phyloP scores from a whole-genome alignment of 202 grass and related monocot species.

The Eragrostis tef region DNA sequence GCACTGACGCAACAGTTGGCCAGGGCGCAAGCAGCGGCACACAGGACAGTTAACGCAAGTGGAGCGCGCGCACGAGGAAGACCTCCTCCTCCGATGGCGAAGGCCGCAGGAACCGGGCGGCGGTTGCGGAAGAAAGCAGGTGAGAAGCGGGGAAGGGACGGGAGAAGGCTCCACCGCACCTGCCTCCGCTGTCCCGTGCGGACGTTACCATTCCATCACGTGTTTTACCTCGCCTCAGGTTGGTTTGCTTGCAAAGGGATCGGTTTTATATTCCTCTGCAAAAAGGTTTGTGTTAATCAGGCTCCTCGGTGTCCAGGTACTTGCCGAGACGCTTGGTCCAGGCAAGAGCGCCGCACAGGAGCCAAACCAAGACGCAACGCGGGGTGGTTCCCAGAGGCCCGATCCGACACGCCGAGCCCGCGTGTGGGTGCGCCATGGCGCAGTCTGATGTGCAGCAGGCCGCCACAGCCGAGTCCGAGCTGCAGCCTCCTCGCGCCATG shows the following conservation, averaged over 20 bases:
- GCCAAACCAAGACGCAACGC: no score
- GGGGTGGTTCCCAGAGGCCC: no score
- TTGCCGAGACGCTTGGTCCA: no score
- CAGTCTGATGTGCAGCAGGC: no score
- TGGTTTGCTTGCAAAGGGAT: constrained; percentile 34
- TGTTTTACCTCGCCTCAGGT: constrained; percentile 37
- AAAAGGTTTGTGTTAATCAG: no score
- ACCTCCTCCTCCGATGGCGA: background rate
- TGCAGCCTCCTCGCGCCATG: no score
- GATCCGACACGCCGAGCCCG: no score
- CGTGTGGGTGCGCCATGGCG: no score
- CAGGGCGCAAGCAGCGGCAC: background rate
- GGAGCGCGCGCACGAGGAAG: constrained; percentile 13
- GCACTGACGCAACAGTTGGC: background rate
- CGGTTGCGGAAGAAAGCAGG: background rate
- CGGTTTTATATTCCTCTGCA: constrained; percentile 43
- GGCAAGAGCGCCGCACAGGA: constrained; percentile 1
- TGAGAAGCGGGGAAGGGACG: background rate
- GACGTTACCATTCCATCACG: constrained; percentile 48
- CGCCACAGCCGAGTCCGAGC: no score
- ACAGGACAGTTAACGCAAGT: background rate
- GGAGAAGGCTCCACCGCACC: constrained; percentile 26
- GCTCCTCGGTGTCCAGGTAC: no score
- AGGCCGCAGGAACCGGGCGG: constrained; percentile 8
- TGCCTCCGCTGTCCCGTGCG: constrained; percentile 13